phyloP scores from a whole-genome alignment of 2,329 filamentous ascomycete genomes.

The Byssothecium circinans region DNA sequence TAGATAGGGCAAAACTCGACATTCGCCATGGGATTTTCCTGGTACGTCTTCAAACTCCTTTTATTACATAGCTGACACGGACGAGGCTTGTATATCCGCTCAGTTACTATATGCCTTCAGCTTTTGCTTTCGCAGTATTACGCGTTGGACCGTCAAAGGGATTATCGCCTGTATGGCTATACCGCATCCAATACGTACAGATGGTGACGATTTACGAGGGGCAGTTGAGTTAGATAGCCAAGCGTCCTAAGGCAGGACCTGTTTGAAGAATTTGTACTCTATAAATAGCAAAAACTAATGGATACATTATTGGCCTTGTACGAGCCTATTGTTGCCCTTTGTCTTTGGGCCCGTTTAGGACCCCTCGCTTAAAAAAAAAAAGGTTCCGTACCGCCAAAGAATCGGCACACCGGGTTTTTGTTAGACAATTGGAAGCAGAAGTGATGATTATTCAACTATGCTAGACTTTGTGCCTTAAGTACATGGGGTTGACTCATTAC shows the following conservation, averaged over 20 bases:
- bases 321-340: conserved; percentile 6
- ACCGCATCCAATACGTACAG: neutral
- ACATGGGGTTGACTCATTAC: too few species aligned
- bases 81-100: conserved; percentile 9
- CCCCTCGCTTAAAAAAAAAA: conserved; percentile 5
- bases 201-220: neutral
- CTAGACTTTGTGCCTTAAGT: too few species aligned
- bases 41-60: conserved; percentile 7
- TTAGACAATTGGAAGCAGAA: neutral
- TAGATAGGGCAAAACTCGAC: too few species aligned
- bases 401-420: neutral
- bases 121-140: conserved; percentile 3
- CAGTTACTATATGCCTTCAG: neutral
- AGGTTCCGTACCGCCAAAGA: neutral
- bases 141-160: neutral
- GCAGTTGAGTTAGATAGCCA: conserved; percentile 10
- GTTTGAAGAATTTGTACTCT: conserved; percentile 7
- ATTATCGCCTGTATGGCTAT: conserved; percentile 5
- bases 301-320: conserved; percentile 8
- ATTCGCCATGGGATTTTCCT: too few species aligned
- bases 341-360: conserved; percentile 7
- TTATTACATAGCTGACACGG: conserved; percentile 9
- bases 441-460: too few species aligned
- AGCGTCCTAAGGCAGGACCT: conserved; percentile 3
- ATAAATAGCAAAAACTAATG: conserved; percentile 6